Percentiles rank a stretch among this genome's conserved stretches.
phyloP scores from a whole-genome alignment of 169 alveolate species.

The Neospora caninum region DNA sequence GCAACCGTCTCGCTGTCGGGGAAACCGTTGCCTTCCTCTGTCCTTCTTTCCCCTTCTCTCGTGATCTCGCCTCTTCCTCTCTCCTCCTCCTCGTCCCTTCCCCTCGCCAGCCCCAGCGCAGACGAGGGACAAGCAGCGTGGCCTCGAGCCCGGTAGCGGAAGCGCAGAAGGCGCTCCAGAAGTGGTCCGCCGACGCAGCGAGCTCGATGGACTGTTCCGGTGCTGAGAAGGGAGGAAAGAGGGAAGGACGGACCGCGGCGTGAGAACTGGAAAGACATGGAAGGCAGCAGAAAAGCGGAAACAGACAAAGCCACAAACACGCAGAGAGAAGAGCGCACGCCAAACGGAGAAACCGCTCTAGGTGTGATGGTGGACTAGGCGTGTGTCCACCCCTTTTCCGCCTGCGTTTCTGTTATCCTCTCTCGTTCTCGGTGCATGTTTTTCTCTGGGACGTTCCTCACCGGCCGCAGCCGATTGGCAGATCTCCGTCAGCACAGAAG shows the following conservation, averaged over 20 bases:
- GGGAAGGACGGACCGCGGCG: neutral
- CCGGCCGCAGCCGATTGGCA: conserved; percentile 5
- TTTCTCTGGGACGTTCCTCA: neutral
- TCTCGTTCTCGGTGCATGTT: no score
- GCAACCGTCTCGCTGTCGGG: neutral
- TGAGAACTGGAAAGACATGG: neutral
- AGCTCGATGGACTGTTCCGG: conserved; percentile 33
- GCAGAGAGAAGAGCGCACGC: no score
- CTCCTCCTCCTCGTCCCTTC: no score
- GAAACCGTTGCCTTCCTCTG: neutral
- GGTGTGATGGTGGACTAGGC: neutral
- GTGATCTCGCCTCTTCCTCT: neutral
- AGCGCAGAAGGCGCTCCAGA: neutral
- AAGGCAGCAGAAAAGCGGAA: neutral
- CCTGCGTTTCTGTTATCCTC: no score
- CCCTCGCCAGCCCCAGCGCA: neutral
- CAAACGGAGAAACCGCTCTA: no score
- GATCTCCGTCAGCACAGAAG: neutral
- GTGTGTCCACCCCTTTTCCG: neutral
- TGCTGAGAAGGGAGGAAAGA: neutral
- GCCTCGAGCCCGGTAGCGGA: neutral
- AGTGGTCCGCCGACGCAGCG: conserved; percentile 50
- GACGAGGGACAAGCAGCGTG: neutral
- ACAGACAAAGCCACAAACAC: no score
- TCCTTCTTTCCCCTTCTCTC: neutral